Evolutionary conservation across 75 land plant genomes (phyloP).

Genomic region (Cupressus sempervirens): DNA sequence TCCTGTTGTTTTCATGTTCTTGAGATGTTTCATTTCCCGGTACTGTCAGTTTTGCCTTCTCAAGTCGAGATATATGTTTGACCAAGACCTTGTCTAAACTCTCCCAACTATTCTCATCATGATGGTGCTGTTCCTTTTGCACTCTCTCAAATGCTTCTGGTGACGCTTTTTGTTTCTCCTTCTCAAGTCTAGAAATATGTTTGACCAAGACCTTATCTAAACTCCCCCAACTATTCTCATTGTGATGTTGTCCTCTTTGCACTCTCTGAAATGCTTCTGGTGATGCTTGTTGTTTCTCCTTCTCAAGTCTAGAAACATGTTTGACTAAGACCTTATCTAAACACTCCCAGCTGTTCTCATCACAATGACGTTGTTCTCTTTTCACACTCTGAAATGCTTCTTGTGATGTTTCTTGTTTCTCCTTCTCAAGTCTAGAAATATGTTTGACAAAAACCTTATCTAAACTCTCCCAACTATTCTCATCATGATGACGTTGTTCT

Average conservation of each 20-base stretch:
- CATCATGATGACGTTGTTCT: conserved; percentile 7
- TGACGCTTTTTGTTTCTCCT: conserved; percentile 34
- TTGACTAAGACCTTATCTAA: conserved; percentile 48
- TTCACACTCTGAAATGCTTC: conserved; percentile 12
- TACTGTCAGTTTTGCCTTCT: conserved; percentile 43
- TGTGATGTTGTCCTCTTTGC: neutral
- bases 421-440: conserved; percentile 39
- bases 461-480: conserved; percentile 15
- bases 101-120: conserved; percentile 7
- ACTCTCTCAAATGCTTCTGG: neutral
- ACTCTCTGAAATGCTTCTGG: conserved; percentile 11
- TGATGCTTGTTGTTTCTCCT: conserved; percentile 40
- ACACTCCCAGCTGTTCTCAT: neutral
- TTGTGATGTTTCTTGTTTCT: conserved; percentile 19
- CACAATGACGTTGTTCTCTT: neutral
- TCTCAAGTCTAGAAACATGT: conserved; percentile 57
- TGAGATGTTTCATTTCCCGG: neutral
- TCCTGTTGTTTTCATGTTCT: neutral
- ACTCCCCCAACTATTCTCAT: conserved; percentile 16
- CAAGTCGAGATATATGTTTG: conserved; percentile 57
- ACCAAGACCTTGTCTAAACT: conserved; percentile 39
- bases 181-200: conserved; percentile 47
- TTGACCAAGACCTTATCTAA: conserved; percentile 52
- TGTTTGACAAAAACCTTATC: conserved; percentile 56
- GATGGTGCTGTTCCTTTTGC: neutral